Conservation (phyloP, 805 yeast species). For the Metschnikowia henanensis region DNA sequence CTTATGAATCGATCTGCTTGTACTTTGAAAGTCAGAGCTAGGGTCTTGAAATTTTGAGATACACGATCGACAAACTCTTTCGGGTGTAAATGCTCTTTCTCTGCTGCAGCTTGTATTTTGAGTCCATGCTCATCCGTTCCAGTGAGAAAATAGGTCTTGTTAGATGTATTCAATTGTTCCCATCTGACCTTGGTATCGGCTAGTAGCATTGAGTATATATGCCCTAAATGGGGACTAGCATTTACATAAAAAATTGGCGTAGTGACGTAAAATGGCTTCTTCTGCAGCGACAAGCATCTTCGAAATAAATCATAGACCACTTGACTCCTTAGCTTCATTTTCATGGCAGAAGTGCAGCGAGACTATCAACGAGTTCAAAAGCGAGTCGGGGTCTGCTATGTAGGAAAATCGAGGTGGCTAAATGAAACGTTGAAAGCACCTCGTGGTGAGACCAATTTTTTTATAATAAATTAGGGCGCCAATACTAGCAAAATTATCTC, state of each 20-base stretch:
- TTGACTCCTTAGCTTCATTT: no score
- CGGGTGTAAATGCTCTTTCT: slow-evolving; percentile 47
- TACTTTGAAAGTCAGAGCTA: slow-evolving; percentile 62
- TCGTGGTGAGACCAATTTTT: no score
- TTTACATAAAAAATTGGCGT: slow-evolving; percentile 97
- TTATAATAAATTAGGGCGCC: no score
- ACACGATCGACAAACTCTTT: slow-evolving; percentile 71
- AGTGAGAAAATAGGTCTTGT: slow-evolving; percentile 59
- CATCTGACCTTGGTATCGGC: slow-evolving; percentile 81
- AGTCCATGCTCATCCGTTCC: slow-evolving; percentile 98
- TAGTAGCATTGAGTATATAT: slow-evolving; percentile 81
- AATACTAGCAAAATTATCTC: no score
- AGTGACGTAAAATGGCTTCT: slow-evolving; percentile 53
- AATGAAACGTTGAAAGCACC: no score
- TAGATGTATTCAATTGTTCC: slow-evolving; percentile 45
- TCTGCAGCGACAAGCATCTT: not conserved
- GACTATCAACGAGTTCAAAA: no score
- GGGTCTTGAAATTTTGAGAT: slow-evolving; percentile 57
- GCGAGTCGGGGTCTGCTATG: not conserved
- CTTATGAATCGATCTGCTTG: slow-evolving; percentile 77
- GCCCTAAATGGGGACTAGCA: slow-evolving; percentile 94
- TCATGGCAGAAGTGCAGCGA: no score
- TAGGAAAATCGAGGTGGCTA: not conserved
- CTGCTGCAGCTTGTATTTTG: slow-evolving; percentile 88
- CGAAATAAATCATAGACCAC: not conserved